These are phyloP conservation scores for Zygoascus sp. DNA, from an alignment of 1,139 yeast species.

Conservation along the genomic window DNA sequence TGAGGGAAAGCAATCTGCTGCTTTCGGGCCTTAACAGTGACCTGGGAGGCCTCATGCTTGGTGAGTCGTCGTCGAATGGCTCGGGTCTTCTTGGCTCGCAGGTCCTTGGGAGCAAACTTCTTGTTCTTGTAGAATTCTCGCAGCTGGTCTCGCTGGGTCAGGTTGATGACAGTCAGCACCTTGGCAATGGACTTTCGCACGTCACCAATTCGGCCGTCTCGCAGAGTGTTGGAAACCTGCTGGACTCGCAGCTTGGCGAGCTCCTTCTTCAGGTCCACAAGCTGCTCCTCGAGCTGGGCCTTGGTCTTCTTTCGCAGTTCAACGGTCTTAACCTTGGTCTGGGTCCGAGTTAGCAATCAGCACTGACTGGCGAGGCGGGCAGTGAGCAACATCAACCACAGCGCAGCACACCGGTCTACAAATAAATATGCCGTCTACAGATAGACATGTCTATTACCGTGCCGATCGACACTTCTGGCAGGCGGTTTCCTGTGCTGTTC, in stretches of 20 bases:
- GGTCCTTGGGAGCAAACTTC: conserved; percentile 97
- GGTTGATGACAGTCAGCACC: conserved; percentile 95
- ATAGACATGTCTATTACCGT: too few species aligned
- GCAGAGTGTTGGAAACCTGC: conserved; percentile 48
- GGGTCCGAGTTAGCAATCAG: too few species aligned
- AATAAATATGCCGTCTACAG: too few species aligned
- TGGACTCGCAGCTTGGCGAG: conserved; percentile 95
- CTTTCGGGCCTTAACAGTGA: conserved; percentile 89
- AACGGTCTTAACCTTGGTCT: conserved; percentile 63
- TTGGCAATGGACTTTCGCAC: conserved; percentile 99
- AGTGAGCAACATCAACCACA: too few species aligned
- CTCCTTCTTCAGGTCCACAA: conserved; percentile 95
- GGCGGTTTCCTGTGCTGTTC: too few species aligned
- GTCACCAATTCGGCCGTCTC: conserved; percentile 72
- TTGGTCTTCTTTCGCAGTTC: conserved; percentile 97
- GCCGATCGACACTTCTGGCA: too few species aligned
- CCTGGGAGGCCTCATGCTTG: conserved; percentile 73
- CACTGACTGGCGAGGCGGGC: too few species aligned
- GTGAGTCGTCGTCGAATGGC: conserved; percentile 98
- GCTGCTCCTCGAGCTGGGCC: conserved; percentile 92
- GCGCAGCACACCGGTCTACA: too few species aligned
- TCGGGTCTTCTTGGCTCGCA: conserved; percentile 99
- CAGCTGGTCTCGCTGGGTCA: conserved; percentile 93
- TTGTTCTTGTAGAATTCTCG: conserved; percentile 91
- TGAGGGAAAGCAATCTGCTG: conserved; percentile 94